Evolutionary conservation across 2,329 filamentous ascomycete genomes (phyloP).

Genomic region (Ophioceras dolichostomum): DNA sequence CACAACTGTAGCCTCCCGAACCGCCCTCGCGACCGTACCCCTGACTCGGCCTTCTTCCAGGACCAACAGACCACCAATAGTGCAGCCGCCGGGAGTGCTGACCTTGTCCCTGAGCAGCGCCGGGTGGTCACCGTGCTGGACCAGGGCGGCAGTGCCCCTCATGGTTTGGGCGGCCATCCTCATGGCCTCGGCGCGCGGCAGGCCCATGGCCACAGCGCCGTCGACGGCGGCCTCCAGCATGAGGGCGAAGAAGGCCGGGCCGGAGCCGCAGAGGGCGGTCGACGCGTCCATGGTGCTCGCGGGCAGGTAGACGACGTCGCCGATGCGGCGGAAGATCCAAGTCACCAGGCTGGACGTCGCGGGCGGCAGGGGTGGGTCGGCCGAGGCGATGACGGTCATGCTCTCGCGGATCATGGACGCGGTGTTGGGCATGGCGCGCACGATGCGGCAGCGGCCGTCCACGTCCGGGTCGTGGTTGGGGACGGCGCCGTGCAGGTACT

Average conservation of each 20-base stretch:
- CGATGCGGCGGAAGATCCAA: conserved; percentile 68
- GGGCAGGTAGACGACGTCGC: conserved; percentile 56
- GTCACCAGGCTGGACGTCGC: conserved; percentile 46
- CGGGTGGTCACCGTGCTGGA: conserved; percentile 62
- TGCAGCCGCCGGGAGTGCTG: conserved; percentile 67
- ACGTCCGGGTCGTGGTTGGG: conserved; percentile 30
- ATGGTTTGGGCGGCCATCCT: conserved; percentile 72
- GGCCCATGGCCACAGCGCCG: conserved; percentile 66
- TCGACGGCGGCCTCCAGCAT: conserved; percentile 66
- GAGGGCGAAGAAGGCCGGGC: conserved; percentile 64
- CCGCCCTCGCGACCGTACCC: conserved; percentile 53
- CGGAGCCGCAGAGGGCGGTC: conserved; percentile 63
- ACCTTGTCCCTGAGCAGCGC: conserved; percentile 65
- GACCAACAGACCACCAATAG: conserved; percentile 60
- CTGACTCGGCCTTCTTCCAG: conserved; percentile 62
- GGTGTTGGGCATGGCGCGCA: conserved; percentile 78
- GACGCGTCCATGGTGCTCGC: conserved; percentile 57
- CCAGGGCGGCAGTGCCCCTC: conserved; percentile 57
- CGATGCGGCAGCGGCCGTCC: conserved; percentile 46
- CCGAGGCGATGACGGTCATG: conserved; percentile 68
- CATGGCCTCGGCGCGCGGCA: conserved; percentile 60
- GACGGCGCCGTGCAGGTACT: conserved; percentile 45
- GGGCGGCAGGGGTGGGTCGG: conserved; percentile 40
- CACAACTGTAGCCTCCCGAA: conserved; percentile 58
- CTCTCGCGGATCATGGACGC: conserved; percentile 66